Conservation (phyloP, 2,329 filamentous ascomycete genomes). For the Blumeria hordei region DNA sequence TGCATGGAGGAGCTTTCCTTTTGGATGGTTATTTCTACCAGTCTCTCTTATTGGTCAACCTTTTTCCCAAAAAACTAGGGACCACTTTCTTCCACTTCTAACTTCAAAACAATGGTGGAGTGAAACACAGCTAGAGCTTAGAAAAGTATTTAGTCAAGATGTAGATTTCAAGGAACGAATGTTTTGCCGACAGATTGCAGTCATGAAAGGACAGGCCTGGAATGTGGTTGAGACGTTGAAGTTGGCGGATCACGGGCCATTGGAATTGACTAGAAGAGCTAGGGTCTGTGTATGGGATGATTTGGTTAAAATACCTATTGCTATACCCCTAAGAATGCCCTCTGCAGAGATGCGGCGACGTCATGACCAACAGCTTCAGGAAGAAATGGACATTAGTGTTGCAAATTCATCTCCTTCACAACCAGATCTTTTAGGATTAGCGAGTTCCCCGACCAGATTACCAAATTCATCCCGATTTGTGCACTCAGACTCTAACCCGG, state of each 20-base stretch:
- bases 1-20: constrained; percentile 73
- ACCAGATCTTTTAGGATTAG: constrained; percentile 36
- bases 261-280: constrained; percentile 74
- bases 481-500: constrained; percentile 22
- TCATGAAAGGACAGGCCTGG: constrained; percentile 99
- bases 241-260: constrained; percentile 68
- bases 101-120: constrained; percentile 95
- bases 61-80: constrained; percentile 78
- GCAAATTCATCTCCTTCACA: constrained; percentile 32
- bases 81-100: constrained; percentile 86
- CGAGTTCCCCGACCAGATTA: constrained; percentile 34
- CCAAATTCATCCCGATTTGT: constrained; percentile 58
- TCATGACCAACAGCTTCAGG: constrained; percentile 31
- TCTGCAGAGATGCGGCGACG: constrained; percentile 64
- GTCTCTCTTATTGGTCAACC: constrained; percentile 90
- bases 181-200: constrained; percentile 94
- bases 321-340: constrained; percentile 66
- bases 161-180: constrained; percentile 95
- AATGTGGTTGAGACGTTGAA: constrained; percentile 97
- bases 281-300: constrained; percentile 97
- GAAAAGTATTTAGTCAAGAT: constrained; percentile 73
- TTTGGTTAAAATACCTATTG: constrained; percentile 82
- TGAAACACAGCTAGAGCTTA: constrained; percentile 69
- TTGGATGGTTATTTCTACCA: constrained; percentile 93
- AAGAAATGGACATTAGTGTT: constrained; percentile 80